A percentile compares a stretch with the other conserved stretches of the same genome.
phyloP scores from a whole-genome alignment of 108 stramenopile genomes.

The Fragilariopsis cylindrus region DNA sequence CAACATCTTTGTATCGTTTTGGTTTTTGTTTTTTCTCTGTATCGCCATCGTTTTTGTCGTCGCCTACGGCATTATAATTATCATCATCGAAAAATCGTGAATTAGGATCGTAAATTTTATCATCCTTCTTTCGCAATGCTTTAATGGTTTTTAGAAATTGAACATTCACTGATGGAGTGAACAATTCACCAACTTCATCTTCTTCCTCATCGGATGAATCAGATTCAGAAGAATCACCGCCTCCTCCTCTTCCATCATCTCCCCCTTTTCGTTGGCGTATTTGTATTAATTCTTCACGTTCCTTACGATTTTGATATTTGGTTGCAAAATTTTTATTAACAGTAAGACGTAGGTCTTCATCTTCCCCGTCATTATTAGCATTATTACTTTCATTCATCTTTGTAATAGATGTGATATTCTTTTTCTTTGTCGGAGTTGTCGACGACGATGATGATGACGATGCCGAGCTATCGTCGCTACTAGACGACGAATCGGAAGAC shows the following conservation, averaged over 20 bases:
- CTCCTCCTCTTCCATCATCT: conserved; percentile 35
- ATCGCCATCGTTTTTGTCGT: conserved; percentile 26
- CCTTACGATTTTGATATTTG: conserved; percentile 70
- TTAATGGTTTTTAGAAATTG: conserved; percentile 79
- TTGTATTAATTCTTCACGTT: conserved; percentile 72
- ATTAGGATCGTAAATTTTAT: conserved; percentile 70
- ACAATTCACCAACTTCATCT: conserved; percentile 48
- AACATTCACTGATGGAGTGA: conserved; percentile 70
- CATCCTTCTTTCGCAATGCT: conserved; percentile 72
- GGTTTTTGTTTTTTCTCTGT: conserved; percentile 39
- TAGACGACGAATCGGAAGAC: conserved; percentile 3
- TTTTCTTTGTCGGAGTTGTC: neutral
- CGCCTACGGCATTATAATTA: conserved; percentile 27
- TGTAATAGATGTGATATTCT: too few relatives aligned
- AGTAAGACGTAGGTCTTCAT: conserved; percentile 18
- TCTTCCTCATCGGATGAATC: conserved; percentile 43
- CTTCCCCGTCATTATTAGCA: neutral
- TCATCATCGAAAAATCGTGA: conserved; percentile 62
- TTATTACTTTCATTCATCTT: neutral
- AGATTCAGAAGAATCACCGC: conserved; percentile 30
- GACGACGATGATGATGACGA: conserved; percentile 25
- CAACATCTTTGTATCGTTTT: conserved; percentile 92
- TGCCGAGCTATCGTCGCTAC: conserved; percentile 6
- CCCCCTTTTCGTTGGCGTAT: conserved; percentile 46
- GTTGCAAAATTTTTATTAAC: conserved; percentile 74